phyloP scores from a whole-genome alignment of 2,329 filamentous ascomycete species.

The Mariannaea elegans region DNA sequence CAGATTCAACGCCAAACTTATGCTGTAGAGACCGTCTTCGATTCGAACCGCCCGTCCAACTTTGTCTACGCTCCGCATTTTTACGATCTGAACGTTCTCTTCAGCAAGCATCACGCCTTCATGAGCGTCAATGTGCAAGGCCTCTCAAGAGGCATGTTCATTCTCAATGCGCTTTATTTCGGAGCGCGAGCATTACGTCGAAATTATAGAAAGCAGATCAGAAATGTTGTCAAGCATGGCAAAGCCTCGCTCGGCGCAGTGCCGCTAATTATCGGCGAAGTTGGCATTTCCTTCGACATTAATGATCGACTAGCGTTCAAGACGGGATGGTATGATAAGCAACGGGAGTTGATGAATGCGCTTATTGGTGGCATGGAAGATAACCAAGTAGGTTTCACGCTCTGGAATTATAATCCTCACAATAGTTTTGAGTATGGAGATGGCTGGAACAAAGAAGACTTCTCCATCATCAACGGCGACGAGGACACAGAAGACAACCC shows the following conservation, averaged over 20 bases:
- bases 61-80: conserved; percentile 55
- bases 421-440: conserved; percentile 51
- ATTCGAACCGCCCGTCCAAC: conserved; percentile 40
- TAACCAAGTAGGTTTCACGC: conserved; percentile 47
- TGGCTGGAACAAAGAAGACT: conserved; percentile 55
- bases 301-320: conserved; percentile 47
- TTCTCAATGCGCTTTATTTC: conserved; percentile 52
- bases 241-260: conserved; percentile 44
- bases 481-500: conserved; percentile 39
- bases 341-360: conserved; percentile 50
- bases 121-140: conserved; percentile 54
- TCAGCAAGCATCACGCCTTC: conserved; percentile 46
- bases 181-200: conserved; percentile 47
- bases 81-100: conserved; percentile 53
- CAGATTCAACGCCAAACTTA: conserved; percentile 34
- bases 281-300: conserved; percentile 53
- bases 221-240: conserved; percentile 47
- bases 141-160: conserved; percentile 50
- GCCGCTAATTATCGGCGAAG: conserved; percentile 51
- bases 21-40: conserved; percentile 40
- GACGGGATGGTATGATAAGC: conserved; percentile 50
- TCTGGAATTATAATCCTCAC: conserved; percentile 53
- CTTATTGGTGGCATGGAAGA: conserved; percentile 53
- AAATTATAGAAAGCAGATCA: conserved; percentile 51
- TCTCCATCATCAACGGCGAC: conserved; percentile 51